Percentiles rank a stretch among this genome's conserved stretches.
phyloP scores from a whole-genome alignment of 1,284 basidiomycete genomes.

The Cerioporus squamosus region DNA sequence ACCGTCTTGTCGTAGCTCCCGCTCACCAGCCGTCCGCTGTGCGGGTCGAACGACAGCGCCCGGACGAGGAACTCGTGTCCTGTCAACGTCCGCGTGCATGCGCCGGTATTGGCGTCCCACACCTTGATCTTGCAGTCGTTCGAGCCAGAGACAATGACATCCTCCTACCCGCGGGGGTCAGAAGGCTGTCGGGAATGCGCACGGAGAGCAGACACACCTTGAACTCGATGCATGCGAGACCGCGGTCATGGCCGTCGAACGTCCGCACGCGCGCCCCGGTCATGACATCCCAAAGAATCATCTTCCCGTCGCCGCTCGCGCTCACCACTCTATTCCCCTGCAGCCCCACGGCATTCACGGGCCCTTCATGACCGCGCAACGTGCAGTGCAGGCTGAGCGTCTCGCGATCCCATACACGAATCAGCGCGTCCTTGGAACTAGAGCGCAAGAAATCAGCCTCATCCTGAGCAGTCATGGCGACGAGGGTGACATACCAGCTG shows the following conservation, averaged over 20 bases:
- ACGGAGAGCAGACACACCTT: constrained; percentile 48
- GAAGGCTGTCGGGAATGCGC: neutral
- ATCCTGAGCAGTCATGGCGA: neutral
- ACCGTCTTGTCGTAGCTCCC: constrained; percentile 83
- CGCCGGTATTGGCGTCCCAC: constrained; percentile 77
- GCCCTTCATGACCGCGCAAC: constrained; percentile 82
- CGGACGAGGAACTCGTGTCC: constrained; percentile 86
- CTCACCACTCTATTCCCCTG: constrained; percentile 74
- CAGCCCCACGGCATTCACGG: constrained; percentile 86
- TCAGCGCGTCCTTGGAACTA: constrained; percentile 82
- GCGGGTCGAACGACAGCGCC: constrained; percentile 77
- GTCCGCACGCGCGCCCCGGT: constrained; percentile 72
- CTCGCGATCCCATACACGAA: constrained; percentile 78
- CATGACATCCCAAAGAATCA: constrained; percentile 87
- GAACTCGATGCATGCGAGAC: constrained; percentile 89
- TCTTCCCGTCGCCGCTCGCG: constrained; percentile 84
- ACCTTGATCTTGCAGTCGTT: constrained; percentile 90
- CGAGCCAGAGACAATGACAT: constrained; percentile 84
- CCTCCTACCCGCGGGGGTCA: constrained; percentile 54
- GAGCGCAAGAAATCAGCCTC: neutral
- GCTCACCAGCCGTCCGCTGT: constrained; percentile 74
- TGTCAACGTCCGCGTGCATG: constrained; percentile 74
- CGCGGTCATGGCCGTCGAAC: constrained; percentile 85
- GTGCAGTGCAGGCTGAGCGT: constrained; percentile 66
- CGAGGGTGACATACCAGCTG: constrained; percentile 66